Percentiles rank a stretch among this genome's conserved stretches.
phyloP scores from a whole-genome alignment of 768 basidiomycete genomes.

The Podaxis sp. region DNA sequence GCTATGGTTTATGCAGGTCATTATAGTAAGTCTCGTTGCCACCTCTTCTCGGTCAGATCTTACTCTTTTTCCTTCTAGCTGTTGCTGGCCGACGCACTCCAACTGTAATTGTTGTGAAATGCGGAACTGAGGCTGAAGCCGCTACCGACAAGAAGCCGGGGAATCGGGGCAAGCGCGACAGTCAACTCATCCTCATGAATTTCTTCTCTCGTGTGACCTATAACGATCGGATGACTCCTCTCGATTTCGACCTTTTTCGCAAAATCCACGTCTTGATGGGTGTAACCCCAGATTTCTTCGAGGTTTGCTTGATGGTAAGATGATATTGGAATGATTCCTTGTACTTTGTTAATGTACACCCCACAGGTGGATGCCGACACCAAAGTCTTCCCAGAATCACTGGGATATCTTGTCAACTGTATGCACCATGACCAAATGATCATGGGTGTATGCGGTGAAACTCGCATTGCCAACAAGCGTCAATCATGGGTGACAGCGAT shows the following conservation, averaged over 20 bases:
- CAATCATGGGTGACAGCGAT: constrained; percentile 98
- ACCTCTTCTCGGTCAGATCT: constrained; percentile 8
- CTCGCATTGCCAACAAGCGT: constrained; percentile 97
- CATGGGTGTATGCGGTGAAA: constrained; percentile 99
- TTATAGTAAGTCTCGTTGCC: constrained; percentile 67
- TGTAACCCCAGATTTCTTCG: constrained; percentile 98
- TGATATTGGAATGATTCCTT: neutral
- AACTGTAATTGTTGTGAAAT: constrained; percentile 93
- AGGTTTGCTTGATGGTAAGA: constrained; percentile 93
- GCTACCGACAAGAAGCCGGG: constrained; percentile 88
- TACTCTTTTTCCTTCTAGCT: constrained; percentile 36
- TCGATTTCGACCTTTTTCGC: constrained; percentile 97
- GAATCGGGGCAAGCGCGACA: constrained; percentile 97
- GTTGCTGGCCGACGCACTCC: constrained; percentile 90
- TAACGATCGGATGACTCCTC: constrained; percentile 96
- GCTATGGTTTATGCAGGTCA: constrained; percentile 99
- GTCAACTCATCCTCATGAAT: constrained; percentile 98
- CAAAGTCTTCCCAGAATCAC: constrained; percentile 88
- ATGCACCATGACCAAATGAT: constrained; percentile 99
- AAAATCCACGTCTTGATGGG: constrained; percentile 97
- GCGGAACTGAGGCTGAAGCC: constrained; percentile 87
- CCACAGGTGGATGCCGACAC: constrained; percentile 98
- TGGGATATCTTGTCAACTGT: constrained; percentile 91
- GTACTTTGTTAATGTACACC: constrained; percentile 2
- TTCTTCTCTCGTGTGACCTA: constrained; percentile 99